Base-by-base conservation (phyloP, 1,284 basidiomycete species). In the Boletus austroedulis region DNA sequence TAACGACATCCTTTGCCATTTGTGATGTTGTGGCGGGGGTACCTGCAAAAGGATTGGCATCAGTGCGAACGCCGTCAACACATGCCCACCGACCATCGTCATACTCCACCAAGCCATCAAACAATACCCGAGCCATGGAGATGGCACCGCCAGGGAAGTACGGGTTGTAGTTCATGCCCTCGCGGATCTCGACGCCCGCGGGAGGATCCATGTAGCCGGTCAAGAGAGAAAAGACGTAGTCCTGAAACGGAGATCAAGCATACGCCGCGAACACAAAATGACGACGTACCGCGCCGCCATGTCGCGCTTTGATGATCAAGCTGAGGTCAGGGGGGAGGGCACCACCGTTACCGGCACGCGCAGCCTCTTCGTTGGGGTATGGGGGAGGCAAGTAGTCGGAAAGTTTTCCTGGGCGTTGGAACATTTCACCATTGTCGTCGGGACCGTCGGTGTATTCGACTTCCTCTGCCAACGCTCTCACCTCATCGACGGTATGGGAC, bases 111-210 rank as follows among this genome's bases (percentile, higher is more conserved):
- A 98, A 75, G 46, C 92, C 95, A 71, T 98, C 95, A 73, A 93
- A 99, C 63, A 99, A 80, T 23, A 98, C 88, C 74, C 96, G 93
- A 53, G 94, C 96, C 97, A 99, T 99, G 71, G 92, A 94, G 64
- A 99, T 98, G 67, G 94, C 94, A 70, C 95, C 94, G 60, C 95
- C 94, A 53, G 95, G 95, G 90, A 98, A 97, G 82, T 90, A 97
- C 47, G 92, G 92, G 80, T 96, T 98, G 84, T 96, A 98, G 83
- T 95, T 95, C 90, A 97, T 91, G 67, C 93, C 95, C 57, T 97
- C 96, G 76, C 94, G 94, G 64, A 99, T 85, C 73, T 94, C 89
- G 66, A 99, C 93, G 67, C 97, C 97, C 62, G 96, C 94, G 50
- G 97, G 97, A 50, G 97, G 90, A 71, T 99, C 97, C 53, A 94